These are phyloP conservation scores for Cucumis cinereus DNA, from an alignment of 306 rosid genomes.

Conservation along the genomic window DNA sequence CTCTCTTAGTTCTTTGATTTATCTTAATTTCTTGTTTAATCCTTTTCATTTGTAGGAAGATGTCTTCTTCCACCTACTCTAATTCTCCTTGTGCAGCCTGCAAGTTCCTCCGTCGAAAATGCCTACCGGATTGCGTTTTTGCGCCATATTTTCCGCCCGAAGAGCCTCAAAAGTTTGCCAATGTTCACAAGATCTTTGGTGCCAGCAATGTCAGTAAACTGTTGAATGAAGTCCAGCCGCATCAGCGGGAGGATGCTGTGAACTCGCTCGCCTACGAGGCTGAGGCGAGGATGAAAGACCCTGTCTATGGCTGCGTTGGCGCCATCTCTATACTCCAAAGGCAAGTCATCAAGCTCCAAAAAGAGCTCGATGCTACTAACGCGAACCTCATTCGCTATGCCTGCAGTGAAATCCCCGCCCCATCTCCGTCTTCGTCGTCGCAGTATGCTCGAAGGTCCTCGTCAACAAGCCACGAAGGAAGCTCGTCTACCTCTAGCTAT, in stretches of 20 bases:
- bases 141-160: slow-evolving; percentile 85
- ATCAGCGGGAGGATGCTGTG: slow-evolving; percentile 78
- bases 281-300: slow-evolving; percentile 81
- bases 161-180: slow-evolving; percentile 74
- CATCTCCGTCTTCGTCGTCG: neutral
- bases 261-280: slow-evolving; percentile 91
- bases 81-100: slow-evolving; percentile 90
- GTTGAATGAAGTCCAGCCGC: slow-evolving; percentile 63
- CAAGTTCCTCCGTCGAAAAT: slow-evolving; percentile 73
- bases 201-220: slow-evolving; percentile 87
- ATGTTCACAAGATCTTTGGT: slow-evolving; percentile 86
- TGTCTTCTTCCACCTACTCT: slow-evolving; percentile 45
- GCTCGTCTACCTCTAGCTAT: neutral
- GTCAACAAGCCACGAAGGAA: neutral
- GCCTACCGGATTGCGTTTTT: slow-evolving; percentile 66
- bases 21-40: neutral
- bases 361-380: slow-evolving; percentile 73
- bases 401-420: slow-evolving; percentile 13
- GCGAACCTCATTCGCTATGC: slow-evolving; percentile 57
- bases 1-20: no score
- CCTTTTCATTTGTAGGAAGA: slow-evolving; percentile 3
- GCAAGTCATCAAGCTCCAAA: slow-evolving; percentile 65
- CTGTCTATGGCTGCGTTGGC: slow-evolving; percentile 89
- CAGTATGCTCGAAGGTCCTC: neutral
- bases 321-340: slow-evolving; percentile 73